Evolutionary conservation across 2,329 filamentous ascomycete species (phyloP).

Genomic region (Bipolaris oryzae): DNA sequence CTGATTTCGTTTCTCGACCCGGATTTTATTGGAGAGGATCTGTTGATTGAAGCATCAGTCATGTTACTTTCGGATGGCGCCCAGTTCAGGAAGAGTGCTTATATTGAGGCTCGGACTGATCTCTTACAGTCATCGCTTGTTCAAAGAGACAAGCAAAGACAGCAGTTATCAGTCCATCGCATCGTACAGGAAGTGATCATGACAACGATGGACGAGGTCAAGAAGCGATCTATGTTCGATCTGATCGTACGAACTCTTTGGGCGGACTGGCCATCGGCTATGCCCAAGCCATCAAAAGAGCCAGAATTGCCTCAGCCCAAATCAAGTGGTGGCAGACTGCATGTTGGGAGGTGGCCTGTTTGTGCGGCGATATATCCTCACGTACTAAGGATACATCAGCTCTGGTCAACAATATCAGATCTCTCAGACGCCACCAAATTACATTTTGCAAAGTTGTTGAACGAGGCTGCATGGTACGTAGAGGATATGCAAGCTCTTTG

Average conservation of each 20-base stretch:
- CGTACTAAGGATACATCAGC: constrained; percentile 12
- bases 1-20: constrained; percentile 12
- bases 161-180: constrained; percentile 10
- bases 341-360: constrained; percentile 6
- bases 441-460: constrained; percentile 1
- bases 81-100: constrained; percentile 3
- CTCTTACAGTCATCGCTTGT: constrained; percentile 9
- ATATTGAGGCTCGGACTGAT: constrained; percentile 6
- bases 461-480: constrained; percentile 1
- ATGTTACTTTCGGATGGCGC: constrained; percentile 4
- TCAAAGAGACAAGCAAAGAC: constrained; percentile 7
- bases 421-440: background rate
- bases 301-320: constrained; percentile 12
- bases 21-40: constrained; percentile 11
- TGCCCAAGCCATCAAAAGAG: constrained; percentile 11
- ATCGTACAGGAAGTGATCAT: constrained; percentile 9
- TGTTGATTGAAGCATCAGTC: constrained; percentile 10
- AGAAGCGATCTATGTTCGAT: constrained; percentile 4
- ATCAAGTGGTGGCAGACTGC: constrained; percentile 1
- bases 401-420: constrained; percentile 6
- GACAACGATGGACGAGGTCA: constrained; percentile 1
- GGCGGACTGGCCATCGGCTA: constrained; percentile 15
- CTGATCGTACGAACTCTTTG: constrained; percentile 6
- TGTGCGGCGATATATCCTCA: constrained; percentile 14
- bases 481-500: background rate